Evolutionary conservation across 495 filamentous ascomycete species (phyloP), one percentile per base, ranked within the genome.

Genomic region (Aspergillus conjunctus): DNA sequence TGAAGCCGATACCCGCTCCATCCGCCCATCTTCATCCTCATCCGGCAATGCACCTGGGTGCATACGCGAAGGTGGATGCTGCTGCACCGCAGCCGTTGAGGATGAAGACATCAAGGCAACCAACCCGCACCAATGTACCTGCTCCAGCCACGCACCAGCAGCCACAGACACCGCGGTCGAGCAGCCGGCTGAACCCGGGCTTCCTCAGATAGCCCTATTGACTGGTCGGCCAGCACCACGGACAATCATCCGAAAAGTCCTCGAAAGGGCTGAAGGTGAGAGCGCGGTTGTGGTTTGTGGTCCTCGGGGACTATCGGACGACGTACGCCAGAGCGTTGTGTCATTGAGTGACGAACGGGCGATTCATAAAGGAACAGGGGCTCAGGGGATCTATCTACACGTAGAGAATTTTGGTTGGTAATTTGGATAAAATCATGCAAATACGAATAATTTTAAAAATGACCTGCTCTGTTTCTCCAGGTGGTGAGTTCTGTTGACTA

Each of bases 291-390:
- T 91, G 0, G 91, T 91, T 1, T 96, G 92, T 64, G 92, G 92
- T 33, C 89, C 89, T 7, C 73, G 73, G 22, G 86, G 86, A 0
- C 65, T 96, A 55, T 83, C 86, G 4, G 80, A 85, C 31, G 80
- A 83, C 55, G 84, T 89, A 2, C 79, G 91, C 41, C 85, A 83
- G 31, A 85, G 78, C 51, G 88, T 91, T 1, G 89, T 87, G 0
- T 80, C 73, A 15, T 66, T 96, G 49, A 90, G 89, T 61, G 89
- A 97, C 73, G 93, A 96, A 72, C 76, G 93, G 53, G 92, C 90
- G 0, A 89, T 96, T 37, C 91, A 96, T 64, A 96, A 96, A 67
- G 92, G 92, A 9, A 94, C 90, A 0, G 92, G 90, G 2, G 92
- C 92, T 10, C 90, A 94, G 69, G 92, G 92, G 0, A 77, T 88